These are phyloP conservation scores for Wickerhamiella slavikovae DNA, from an alignment of 805 yeast genomes.

Conservation along the genomic window DNA sequence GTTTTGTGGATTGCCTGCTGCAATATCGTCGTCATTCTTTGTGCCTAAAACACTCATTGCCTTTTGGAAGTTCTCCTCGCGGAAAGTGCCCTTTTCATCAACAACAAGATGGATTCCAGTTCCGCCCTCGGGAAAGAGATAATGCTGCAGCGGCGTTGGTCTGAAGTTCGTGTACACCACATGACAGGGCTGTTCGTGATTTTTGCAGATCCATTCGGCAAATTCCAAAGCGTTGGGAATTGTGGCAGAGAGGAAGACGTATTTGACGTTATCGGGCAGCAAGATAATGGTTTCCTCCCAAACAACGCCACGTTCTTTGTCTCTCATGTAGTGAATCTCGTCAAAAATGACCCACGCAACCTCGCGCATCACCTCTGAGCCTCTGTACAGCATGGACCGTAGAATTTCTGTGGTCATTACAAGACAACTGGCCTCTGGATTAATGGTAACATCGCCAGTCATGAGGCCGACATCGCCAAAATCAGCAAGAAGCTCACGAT, in stretches of 20 bases:
- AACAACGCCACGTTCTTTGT: slow-evolving; percentile 93
- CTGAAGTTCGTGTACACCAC: slow-evolving; percentile 97
- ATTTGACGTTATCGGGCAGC: slow-evolving; percentile 88
- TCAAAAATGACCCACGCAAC: slow-evolving; percentile 98
- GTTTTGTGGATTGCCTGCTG: too few species aligned
- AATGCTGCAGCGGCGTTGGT: slow-evolving; percentile 96
- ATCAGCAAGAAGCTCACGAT: slow-evolving; percentile 77
- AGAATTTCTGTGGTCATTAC: slow-evolving; percentile 98
- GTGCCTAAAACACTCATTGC: slow-evolving; percentile 90
- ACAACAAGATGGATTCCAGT: slow-evolving; percentile 95
- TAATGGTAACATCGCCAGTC: slow-evolving; percentile 98
- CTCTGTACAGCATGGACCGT: slow-evolving; percentile 89
- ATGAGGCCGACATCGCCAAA: slow-evolving; percentile 94
- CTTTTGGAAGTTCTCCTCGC: slow-evolving; percentile 95
- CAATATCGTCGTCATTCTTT: slow-evolving; percentile 67
- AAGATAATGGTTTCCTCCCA: slow-evolving; percentile 98
- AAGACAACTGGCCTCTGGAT: slow-evolving; percentile 94
- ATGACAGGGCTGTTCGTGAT: slow-evolving; percentile 91
- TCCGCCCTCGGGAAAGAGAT: slow-evolving; percentile 94
- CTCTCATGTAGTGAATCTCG: slow-evolving; percentile 97
- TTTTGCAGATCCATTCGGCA: slow-evolving; percentile 96
- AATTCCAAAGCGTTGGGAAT: slow-evolving; percentile 97
- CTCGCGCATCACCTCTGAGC: slow-evolving; percentile 95
- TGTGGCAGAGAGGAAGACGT: slow-evolving; percentile 86
- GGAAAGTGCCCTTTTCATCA: slow-evolving; percentile 86